Percentiles rank a stretch among this genome's conserved stretches.
These are phyloP conservation scores for Maudiozyma serrabonitensis DNA, from an alignment of 805 yeast species.

Conservation along the genomic window DNA sequence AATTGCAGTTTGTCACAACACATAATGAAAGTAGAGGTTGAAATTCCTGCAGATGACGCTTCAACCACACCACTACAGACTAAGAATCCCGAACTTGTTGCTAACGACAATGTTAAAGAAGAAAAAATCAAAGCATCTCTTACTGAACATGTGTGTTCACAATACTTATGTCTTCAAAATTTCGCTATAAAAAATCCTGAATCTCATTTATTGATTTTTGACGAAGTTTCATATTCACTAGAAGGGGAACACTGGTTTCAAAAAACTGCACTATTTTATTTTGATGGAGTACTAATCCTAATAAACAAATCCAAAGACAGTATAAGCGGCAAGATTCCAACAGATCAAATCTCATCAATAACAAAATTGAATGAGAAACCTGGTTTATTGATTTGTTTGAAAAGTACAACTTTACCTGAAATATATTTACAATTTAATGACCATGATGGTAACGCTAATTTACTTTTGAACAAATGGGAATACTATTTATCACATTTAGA, in stretches of 20 bases:
- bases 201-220: slow-evolving; percentile 29
- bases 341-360: slow-evolving; percentile 29
- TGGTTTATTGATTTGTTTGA: slow-evolving; percentile 29
- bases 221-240: slow-evolving; percentile 32
- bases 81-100: not conserved
- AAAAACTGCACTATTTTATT: slow-evolving; percentile 10
- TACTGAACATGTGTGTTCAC: not conserved
- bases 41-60: not conserved
- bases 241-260: slow-evolving; percentile 37
- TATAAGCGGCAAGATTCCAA: slow-evolving; percentile 35
- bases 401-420: slow-evolving; percentile 37
- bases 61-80: not conserved
- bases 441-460: slow-evolving; percentile 15
- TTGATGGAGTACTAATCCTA: slow-evolving; percentile 11
- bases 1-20: not conserved
- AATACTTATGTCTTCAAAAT: not conserved
- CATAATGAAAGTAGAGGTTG: not conserved
- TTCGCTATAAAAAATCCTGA: not conserved
- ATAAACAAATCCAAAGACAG: slow-evolving; percentile 14
- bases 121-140: not conserved
- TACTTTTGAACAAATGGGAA: slow-evolving; percentile 35
- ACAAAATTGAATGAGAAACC: slow-evolving; percentile 18
- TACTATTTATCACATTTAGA: slow-evolving; percentile 19
- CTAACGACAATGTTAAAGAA: not conserved
- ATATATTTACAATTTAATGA: slow-evolving; percentile 24